Evolutionary conservation across 108 stramenopile species (phyloP).

Genomic region (Nitzschia putrida): DNA sequence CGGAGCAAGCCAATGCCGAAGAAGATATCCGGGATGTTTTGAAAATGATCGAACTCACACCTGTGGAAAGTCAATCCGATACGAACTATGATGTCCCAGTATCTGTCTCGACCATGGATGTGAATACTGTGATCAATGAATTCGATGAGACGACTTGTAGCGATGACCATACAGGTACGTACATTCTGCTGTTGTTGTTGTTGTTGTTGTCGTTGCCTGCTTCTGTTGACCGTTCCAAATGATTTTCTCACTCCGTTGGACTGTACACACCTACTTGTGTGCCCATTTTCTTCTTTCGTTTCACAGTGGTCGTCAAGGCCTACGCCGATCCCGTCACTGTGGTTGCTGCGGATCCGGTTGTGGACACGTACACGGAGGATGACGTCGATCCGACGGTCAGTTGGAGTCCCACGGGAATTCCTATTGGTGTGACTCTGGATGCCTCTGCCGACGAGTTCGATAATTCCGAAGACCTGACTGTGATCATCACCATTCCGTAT

Average conservation of each 20-base stretch:
- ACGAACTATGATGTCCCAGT: not conserved
- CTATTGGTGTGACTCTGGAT: not conserved
- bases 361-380: constrained; percentile 6
- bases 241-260: too few species aligned
- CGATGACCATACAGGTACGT: not conserved
- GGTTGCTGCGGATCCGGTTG: not conserved
- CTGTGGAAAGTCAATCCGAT: constrained; percentile 5
- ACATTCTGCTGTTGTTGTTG: too few species aligned
- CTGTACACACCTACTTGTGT: not conserved
- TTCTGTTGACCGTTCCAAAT: too few species aligned
- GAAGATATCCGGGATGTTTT: not conserved
- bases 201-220: too few species aligned
- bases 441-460: not conserved
- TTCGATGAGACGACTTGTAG: not conserved
- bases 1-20: not conserved
- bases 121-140: constrained; percentile 6
- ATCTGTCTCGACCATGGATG: constrained; percentile 1
- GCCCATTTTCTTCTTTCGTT: not conserved
- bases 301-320: not conserved
- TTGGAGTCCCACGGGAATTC: constrained; percentile 11
- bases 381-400: not conserved
- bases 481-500: constrained; percentile 1
- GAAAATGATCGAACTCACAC: not conserved
- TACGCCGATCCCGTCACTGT: not conserved
- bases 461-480: not conserved